A percentile compares a stretch with the other conserved stretches of the same genome.
Conservation (phyloP, 768 basidiomycete genomes). For the Rossbeevera mucosa region DNA sequence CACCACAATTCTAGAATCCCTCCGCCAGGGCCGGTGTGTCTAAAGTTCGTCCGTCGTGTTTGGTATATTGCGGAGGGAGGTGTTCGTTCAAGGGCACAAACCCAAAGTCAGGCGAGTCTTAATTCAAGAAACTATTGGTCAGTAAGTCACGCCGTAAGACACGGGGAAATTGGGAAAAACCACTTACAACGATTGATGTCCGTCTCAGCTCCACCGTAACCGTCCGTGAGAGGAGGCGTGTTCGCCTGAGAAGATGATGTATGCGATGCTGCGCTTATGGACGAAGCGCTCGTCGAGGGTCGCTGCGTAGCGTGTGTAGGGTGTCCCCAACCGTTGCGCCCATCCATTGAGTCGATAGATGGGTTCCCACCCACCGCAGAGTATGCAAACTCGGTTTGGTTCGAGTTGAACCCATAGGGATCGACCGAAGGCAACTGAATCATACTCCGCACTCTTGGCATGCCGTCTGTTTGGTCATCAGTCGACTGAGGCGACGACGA, state of each 20-base stretch:
- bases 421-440: slow-evolving; percentile 74
- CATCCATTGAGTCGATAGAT: slow-evolving; percentile 37
- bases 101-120: slow-evolving; percentile 81
- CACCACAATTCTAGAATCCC: slow-evolving; percentile 29
- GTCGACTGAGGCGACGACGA: slow-evolving; percentile 69
- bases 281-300: slow-evolving; percentile 69
- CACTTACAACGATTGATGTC: slow-evolving; percentile 84
- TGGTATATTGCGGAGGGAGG: slow-evolving; percentile 59
- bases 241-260: slow-evolving; percentile 78
- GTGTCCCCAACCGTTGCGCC: slow-evolving; percentile 40
- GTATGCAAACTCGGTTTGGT: slow-evolving; percentile 79
- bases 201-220: slow-evolving; percentile 58
- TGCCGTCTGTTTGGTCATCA: slow-evolving; percentile 41
- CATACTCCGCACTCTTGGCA: slow-evolving; percentile 81
- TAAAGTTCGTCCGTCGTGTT: slow-evolving; percentile 50
- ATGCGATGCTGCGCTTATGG: slow-evolving; percentile 71
- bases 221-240: slow-evolving; percentile 67
- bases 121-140: slow-evolving; percentile 39
- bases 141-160: slow-evolving; percentile 43
- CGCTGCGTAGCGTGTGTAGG: slow-evolving; percentile 40
- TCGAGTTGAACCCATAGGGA: slow-evolving; percentile 58
- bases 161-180: slow-evolving; percentile 16
- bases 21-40: slow-evolving; percentile 21
- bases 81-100: slow-evolving; percentile 81
- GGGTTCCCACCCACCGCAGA: slow-evolving; percentile 51